phyloP scores from a whole-genome alignment of 2,329 filamentous ascomycete species.

The Fusarium torulosum region DNA sequence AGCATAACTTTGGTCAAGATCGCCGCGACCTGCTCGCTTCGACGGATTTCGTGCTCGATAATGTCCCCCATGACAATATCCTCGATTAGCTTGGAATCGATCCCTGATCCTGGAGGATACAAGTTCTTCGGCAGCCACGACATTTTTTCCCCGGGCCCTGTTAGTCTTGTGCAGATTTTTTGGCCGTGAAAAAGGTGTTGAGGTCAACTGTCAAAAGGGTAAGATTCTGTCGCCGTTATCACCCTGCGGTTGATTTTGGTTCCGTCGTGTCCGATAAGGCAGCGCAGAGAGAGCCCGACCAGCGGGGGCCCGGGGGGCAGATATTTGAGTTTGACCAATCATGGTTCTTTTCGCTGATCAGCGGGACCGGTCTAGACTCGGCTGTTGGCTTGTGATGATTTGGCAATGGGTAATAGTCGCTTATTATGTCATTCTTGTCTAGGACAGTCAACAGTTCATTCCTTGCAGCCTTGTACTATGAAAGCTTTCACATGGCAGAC shows the following conservation, averaged over 20 bases:
- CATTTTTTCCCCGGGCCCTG: background rate
- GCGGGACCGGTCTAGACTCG: constrained; percentile 33
- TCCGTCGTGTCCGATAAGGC: constrained; percentile 34
- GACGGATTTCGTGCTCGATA: constrained; percentile 21
- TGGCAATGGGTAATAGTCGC: no score
- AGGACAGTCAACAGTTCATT: no score
- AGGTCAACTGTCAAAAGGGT: constrained; percentile 20
- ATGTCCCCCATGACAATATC: constrained; percentile 32
- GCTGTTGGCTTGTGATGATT: constrained; percentile 4
- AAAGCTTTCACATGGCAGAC: no score
- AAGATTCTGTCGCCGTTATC: constrained; percentile 21
- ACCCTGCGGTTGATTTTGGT: constrained; percentile 32
- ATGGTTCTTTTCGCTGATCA: background rate
- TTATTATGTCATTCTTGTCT: no score
- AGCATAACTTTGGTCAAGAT: constrained; percentile 28
- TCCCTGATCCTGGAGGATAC: background rate
- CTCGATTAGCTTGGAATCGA: constrained; percentile 11
- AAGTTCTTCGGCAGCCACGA: constrained; percentile 4
- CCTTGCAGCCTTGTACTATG: background rate
- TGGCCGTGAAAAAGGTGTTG: constrained; percentile 6
- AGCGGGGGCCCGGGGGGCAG: constrained; percentile 23
- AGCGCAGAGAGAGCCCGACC: constrained; percentile 15
- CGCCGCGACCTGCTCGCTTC: constrained; percentile 13
- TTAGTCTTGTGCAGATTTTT: background rate
- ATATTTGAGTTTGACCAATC: constrained; percentile 15